phyloP scores from a whole-genome alignment of 352 stramenopile species.

The Vaucheria bursata region DNA sequence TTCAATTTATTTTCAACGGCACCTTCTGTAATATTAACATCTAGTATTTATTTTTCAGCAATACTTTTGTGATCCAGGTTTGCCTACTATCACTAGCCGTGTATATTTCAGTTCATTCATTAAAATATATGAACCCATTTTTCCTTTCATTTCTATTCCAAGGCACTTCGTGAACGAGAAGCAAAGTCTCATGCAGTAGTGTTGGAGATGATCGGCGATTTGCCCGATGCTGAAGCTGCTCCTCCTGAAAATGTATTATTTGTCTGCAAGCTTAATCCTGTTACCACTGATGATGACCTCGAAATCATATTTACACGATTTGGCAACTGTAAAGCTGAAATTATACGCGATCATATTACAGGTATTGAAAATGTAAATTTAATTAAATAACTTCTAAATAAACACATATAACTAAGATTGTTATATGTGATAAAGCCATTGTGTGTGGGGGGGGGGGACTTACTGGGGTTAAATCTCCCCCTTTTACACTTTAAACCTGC shows the following conservation, averaged over 20 bases:
- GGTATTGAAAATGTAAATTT: too few relatives aligned
- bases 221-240: slow-evolving; percentile 90
- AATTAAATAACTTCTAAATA: too few relatives aligned
- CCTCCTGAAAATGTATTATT: slow-evolving; percentile 97
- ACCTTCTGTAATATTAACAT: not conserved
- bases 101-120: too few relatives aligned
- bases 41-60: not conserved
- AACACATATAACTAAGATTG: too few relatives aligned
- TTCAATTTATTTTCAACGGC: too few relatives aligned
- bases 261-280: slow-evolving; percentile 85
- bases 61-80: not conserved
- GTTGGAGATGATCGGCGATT: slow-evolving; percentile 96
- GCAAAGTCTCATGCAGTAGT: slow-evolving; percentile 88
- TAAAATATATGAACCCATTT: not conserved
- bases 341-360: slow-evolving; percentile 93
- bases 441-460: too few relatives aligned
- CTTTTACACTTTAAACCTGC: too few relatives aligned
- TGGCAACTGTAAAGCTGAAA: slow-evolving; percentile 61
- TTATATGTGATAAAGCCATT: too few relatives aligned
- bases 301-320: slow-evolving; percentile 81
- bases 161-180: slow-evolving; percentile 62
- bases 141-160: not conserved
- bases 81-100: too few relatives aligned
- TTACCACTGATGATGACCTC: slow-evolving; percentile 82
- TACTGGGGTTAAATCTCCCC: too few relatives aligned